Base-by-base conservation (phyloP, 148 eudicot genomes). In the Chenopodium album region DNA sequence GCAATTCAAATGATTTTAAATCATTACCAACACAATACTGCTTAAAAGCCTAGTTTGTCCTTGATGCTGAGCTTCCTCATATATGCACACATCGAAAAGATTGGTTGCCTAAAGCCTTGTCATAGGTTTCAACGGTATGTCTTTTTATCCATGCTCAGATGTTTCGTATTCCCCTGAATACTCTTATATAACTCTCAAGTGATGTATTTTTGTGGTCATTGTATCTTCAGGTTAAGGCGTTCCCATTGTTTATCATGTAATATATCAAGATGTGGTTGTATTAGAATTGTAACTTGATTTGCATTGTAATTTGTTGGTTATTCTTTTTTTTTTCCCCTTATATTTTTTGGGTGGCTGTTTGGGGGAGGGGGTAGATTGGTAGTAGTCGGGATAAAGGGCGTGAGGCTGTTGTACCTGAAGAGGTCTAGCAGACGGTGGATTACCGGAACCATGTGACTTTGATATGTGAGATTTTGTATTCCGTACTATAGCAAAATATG, bases 1-100 rank as follows among this genome's bases (percentile, higher is more conserved):
- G 95, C 97, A 69, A 68, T 94, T 76, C 87, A 84, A 79, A 79
- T 78, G 90, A 92, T 89, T 47, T 84, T 91, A 63, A 88, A 68
- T 59, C 86, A 66, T 67, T 73, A 73, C 71, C 68, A 34, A 28
- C 14, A 31, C 11, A 26, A 56, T 65, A 19, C 60, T 72, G 44
- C 44, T 5, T 41, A 41, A 41, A 6, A 41, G 7, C 28, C 32
- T 52, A 72, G 73, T 56, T 19, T 79, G 10, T 71, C 14, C 14
- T 31, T 26, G 71, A 68, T 54, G 52, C 76, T 20, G 17, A 9
- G 78, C 78, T 69, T 82, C 22, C 37, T 34, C 72, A 29, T 48
- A 52, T 46, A 44, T n/a, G 41, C 48, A 44, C 12, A 20, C 63
- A 31, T 79, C 52, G 26, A 64, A 64, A 48, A 26, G 48, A 28